A percentile compares a stretch with the other conserved stretches of the same genome.
Evolutionary conservation across 495 filamentous ascomycete species (phyloP).

Genomic region (Penicillium parvum): DNA sequence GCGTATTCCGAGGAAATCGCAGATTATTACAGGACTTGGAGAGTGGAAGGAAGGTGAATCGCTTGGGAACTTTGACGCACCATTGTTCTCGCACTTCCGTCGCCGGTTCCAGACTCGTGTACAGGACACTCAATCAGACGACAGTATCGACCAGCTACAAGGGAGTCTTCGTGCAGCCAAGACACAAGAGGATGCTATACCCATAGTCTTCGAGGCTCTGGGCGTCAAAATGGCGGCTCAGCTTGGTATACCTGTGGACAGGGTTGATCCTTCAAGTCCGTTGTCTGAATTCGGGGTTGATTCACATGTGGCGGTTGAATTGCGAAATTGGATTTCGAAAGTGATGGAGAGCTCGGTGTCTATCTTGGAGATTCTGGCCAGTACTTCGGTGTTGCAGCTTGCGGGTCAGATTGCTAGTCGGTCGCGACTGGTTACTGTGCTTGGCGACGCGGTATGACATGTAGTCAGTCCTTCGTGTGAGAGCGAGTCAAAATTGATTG

Average conservation of each 20-base stretch:
- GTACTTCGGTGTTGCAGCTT: constrained; percentile 18
- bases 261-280: constrained; percentile 27
- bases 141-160: constrained; percentile 14
- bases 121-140: neutral
- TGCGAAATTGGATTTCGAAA: constrained; percentile 38
- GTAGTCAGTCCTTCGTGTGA: no score
- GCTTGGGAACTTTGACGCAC: constrained; percentile 22
- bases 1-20: no score
- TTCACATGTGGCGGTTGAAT: constrained; percentile 43
- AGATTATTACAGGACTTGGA: constrained; percentile 27
- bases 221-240: constrained; percentile 23
- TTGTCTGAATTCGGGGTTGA: constrained; percentile 41
- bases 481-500: no score
- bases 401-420: constrained; percentile 16
- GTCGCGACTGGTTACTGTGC: constrained; percentile 1
- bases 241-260: constrained; percentile 32
- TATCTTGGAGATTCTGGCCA: constrained; percentile 26
- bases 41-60: constrained; percentile 21
- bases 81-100: constrained; percentile 25
- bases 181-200: constrained; percentile 25
- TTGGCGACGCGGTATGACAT: neutral
- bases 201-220: constrained; percentile 18
- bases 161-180: constrained; percentile 15
- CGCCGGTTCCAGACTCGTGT: constrained; percentile 5
- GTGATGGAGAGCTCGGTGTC: constrained; percentile 17